Percentiles rank a stretch among this genome's conserved stretches.
These are phyloP conservation scores for Dryas octopetala DNA, from an alignment of 306 rosid genomes.

Conservation along the genomic window DNA sequence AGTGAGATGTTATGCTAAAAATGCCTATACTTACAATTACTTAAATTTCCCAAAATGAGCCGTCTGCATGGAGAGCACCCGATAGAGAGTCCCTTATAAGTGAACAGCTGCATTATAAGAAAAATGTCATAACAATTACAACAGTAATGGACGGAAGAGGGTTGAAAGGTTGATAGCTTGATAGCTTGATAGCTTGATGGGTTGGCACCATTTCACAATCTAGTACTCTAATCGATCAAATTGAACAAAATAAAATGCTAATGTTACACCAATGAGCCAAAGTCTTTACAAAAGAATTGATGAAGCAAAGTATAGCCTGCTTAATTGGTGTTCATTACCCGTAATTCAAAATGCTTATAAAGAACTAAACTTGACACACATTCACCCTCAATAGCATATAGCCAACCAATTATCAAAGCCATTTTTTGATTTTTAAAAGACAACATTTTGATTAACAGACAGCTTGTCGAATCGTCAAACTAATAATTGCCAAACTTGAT, in stretches of 20 bases:
- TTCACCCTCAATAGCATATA: not conserved
- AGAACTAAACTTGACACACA: not conserved
- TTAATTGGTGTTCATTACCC: not conserved
- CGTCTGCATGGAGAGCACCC: conserved; percentile 23
- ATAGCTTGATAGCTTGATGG: not conserved
- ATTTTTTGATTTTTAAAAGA: not conserved
- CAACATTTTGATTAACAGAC: not conserved
- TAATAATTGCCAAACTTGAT: not conserved
- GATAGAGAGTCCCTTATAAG: conserved; percentile 24
- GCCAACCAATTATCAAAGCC: not conserved
- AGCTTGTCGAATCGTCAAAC: not conserved
- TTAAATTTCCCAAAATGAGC: conserved; percentile 22
- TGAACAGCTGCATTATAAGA: conserved; percentile 40
- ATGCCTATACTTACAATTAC: conserved; percentile 39
- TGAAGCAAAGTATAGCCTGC: not conserved
- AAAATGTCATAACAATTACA: not conserved
- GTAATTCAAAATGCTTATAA: not conserved
- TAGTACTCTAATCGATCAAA: not conserved
- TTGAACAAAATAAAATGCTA: not conserved
- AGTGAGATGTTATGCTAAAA: not conserved
- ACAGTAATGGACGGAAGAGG: not conserved
- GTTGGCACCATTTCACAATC: not conserved
- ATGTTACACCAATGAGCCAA: not conserved
- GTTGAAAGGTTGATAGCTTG: not conserved
- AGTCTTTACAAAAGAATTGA: not conserved